Conservation (phyloP, 2,329 filamentous ascomycete genomes). For the Fusarium sterilihyphosum region DNA sequence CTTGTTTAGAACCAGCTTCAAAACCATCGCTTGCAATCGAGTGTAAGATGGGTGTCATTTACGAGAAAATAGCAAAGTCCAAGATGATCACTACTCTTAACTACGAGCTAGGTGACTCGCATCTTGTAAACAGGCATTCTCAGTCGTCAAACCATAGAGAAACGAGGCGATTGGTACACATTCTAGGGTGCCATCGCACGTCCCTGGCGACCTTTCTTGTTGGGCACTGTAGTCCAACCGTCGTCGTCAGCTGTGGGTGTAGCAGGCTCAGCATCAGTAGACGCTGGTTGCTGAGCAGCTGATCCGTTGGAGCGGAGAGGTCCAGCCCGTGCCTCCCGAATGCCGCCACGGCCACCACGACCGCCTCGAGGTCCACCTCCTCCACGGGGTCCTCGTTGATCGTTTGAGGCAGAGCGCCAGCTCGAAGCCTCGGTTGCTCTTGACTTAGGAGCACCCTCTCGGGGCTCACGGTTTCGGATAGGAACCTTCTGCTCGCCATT, state of each 20-base stretch:
- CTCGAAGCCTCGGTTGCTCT: slow-evolving; percentile 67
- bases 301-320: slow-evolving; percentile 61
- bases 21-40: slow-evolving; percentile 16
- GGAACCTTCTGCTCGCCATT: slow-evolving; percentile 61
- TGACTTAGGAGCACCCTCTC: slow-evolving; percentile 58
- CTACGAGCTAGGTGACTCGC: slow-evolving; percentile 22
- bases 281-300: slow-evolving; percentile 50
- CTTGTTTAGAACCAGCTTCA: not conserved
- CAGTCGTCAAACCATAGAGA: slow-evolving; percentile 50
- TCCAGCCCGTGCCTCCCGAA: slow-evolving; percentile 53
- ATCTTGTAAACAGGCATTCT: slow-evolving; percentile 47
- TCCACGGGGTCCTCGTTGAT: slow-evolving; percentile 59
- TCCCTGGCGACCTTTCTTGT: slow-evolving; percentile 52
- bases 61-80: slow-evolving; percentile 26
- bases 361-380: slow-evolving; percentile 58
- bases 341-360: slow-evolving; percentile 51
- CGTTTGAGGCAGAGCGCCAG: slow-evolving; percentile 66
- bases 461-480: slow-evolving; percentile 51
- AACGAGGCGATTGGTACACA: slow-evolving; percentile 50
- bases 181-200: slow-evolving; percentile 45
- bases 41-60: slow-evolving; percentile 36
- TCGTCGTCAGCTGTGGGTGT: slow-evolving; percentile 63
- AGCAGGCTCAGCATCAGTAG: slow-evolving; percentile 46
- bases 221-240: slow-evolving; percentile 69
- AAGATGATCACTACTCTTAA: slow-evolving; percentile 32